Evolutionary conservation across 768 basidiomycete genomes (phyloP), one percentile per base, ranked within the genome.

Genomic region (Fistulinella prunicolor): DNA sequence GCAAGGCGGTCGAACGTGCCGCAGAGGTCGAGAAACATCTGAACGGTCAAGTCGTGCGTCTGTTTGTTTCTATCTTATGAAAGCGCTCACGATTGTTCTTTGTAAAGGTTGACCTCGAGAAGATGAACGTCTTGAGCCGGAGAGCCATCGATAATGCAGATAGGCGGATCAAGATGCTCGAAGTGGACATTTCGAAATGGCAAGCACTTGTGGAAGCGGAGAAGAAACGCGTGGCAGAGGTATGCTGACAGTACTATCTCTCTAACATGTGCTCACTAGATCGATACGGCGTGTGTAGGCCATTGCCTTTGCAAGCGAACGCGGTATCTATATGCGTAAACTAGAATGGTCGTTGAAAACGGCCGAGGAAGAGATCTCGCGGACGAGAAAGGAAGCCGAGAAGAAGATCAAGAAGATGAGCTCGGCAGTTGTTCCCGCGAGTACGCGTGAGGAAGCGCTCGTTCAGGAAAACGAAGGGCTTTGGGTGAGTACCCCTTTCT

Each of bases 1-100:
- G 73, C 22, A 79, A 78, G 49, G 76, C 79, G 6, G 71, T 94
- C 12, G 91, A 93, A 49, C 76, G 77, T 29, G 69, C 86, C 4
- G 68, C 73, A 10, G 85, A 86, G 45, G 66, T 77, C 0, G 86
- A 93, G 58, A 81, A 82, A 52, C 75, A 73, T 36, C 68, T 90
- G 6, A 64, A 60, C 3, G 60, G 59, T 7, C 86, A 86, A 66
- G 58, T 87, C 44, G 89, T 91, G 55, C 63, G 82, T 68, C 14
- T 9, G 26, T 21, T 23, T 46, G 4, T 36, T 38, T 36, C 16
- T n/a, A 6, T 6, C n/a, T 20, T 20, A 3, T 46, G 29, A 19
- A 20, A 3, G 24, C 10, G 4, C 26, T 29, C 17, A 2, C 28
- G 4, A 40, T n/a, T n/a, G n/a, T n/a, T 41, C 0, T 30, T 28